Conservation (phyloP, 2,329 filamentous ascomycete genomes). For the Cercospora sp. region DNA sequence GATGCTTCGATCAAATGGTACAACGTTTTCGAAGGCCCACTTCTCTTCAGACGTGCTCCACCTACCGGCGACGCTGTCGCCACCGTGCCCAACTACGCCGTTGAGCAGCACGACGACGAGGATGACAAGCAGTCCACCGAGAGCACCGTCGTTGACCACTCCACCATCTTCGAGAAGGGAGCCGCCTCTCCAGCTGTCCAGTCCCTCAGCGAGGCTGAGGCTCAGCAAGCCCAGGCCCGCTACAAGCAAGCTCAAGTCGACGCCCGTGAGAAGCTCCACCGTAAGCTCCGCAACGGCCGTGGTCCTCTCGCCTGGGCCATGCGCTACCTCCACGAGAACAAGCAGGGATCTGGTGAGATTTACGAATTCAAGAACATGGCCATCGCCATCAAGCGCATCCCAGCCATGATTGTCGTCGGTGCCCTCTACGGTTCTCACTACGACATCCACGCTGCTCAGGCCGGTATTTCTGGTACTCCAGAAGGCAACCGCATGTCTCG, state of each 20-base stretch:
- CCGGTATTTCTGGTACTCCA: constrained; percentile 68
- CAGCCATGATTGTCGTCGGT: constrained; percentile 64
- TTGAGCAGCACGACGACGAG: constrained; percentile 66
- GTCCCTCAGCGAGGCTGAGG: constrained; percentile 39
- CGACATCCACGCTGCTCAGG: constrained; percentile 76
- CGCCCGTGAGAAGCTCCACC: constrained; percentile 60
- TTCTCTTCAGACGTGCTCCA: constrained; percentile 54
- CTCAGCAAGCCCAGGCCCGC: constrained; percentile 21
- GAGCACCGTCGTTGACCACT: constrained; percentile 35
- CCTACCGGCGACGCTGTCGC: constrained; percentile 53
- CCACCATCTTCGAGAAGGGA: constrained; percentile 38
- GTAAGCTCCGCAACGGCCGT: constrained; percentile 60
- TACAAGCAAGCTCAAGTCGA: constrained; percentile 64
- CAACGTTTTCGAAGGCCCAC: constrained; percentile 39
- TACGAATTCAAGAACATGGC: constrained; percentile 73
- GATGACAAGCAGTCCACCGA: constrained; percentile 42
- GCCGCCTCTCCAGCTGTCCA: constrained; percentile 5
- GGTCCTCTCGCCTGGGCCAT: constrained; percentile 82
- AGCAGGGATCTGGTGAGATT: constrained; percentile 68
- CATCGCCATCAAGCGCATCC: constrained; percentile 62
- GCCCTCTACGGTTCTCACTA: constrained; percentile 75
- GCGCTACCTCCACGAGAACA: constrained; percentile 72
- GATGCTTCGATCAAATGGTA: constrained; percentile 38
- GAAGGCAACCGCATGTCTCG: constrained; percentile 69
- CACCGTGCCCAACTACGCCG: constrained; percentile 72